A percentile compares a stretch with the other conserved stretches of the same genome.
Conservation (phyloP, 2,329 filamentous ascomycete genomes). For the Atkinsonella texensis region DNA sequence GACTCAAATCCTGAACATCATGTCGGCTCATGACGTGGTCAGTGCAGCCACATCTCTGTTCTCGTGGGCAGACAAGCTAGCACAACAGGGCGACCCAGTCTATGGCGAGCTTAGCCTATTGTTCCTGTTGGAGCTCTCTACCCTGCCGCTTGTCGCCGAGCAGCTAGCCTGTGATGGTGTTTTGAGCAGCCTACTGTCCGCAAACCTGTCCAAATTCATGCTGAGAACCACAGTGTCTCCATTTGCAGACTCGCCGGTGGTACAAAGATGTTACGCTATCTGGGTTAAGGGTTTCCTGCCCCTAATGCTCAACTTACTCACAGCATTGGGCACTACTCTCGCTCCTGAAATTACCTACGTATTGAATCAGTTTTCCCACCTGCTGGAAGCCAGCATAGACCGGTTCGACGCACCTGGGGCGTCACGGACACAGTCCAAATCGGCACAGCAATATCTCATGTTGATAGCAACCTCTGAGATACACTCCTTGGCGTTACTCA, state of each 20-base stretch:
- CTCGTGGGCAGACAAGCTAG: constrained; percentile 82
- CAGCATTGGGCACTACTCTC: constrained; percentile 67
- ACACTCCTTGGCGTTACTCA: constrained; percentile 67
- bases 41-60: constrained; percentile 79
- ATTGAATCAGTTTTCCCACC: constrained; percentile 75
- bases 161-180: constrained; percentile 81
- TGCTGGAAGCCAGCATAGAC: constrained; percentile 60
- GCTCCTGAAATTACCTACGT: constrained; percentile 78
- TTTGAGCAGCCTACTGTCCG: constrained; percentile 65
- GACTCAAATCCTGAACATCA: constrained; percentile 56
- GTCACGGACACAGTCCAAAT: constrained; percentile 36
- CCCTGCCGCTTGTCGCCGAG: constrained; percentile 69
- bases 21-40: constrained; percentile 59
- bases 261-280: constrained; percentile 70
- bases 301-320: constrained; percentile 76
- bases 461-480: constrained; percentile 64
- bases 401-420: constrained; percentile 54
- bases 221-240: constrained; percentile 61
- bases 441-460: constrained; percentile 54
- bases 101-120: constrained; percentile 88
- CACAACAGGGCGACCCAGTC: constrained; percentile 67
- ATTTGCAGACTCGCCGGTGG: constrained; percentile 57
- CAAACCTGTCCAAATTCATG: constrained; percentile 68
- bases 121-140: constrained; percentile 80
- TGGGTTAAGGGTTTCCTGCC: constrained; percentile 86